Conservation (phyloP, 2,329 filamentous ascomycete species). For the Penicillium sumatraense region DNA sequence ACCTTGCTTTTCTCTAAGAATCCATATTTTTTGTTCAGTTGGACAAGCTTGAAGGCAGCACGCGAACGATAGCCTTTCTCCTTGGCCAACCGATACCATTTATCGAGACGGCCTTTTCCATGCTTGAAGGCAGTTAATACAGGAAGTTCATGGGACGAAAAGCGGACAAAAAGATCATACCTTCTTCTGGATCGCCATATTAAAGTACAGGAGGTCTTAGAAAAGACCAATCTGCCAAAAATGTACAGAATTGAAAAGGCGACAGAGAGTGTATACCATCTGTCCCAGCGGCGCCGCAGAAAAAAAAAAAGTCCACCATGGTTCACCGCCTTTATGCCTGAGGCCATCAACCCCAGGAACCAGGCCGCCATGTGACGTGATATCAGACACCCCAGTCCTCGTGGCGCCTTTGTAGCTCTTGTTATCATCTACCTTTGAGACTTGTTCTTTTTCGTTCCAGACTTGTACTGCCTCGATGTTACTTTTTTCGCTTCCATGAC, state of each 20-base stretch:
- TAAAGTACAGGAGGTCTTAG: constrained; percentile 28
- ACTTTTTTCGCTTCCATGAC: constrained; percentile 39
- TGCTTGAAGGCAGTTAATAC: constrained; percentile 58
- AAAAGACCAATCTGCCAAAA: constrained; percentile 27
- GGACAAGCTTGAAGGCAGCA: constrained; percentile 96
- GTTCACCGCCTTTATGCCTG: constrained; percentile 30
- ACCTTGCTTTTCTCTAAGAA: constrained; percentile 98
- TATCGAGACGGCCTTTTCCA: constrained; percentile 96
- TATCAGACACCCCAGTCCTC: constrained; percentile 28
- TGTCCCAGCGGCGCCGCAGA: constrained; percentile 16
- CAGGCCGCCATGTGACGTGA: constrained; percentile 39
- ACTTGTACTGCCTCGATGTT: constrained; percentile 33
- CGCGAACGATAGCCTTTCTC: constrained; percentile 96
- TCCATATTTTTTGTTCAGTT: constrained; percentile 98
- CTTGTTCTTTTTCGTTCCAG: background rate
- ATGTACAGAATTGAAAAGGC: constrained; percentile 18
- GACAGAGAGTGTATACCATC: constrained; percentile 21
- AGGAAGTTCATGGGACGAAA: background rate
- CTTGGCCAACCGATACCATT: constrained; percentile 98
- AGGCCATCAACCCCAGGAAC: constrained; percentile 32
- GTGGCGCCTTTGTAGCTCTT: constrained; percentile 21
- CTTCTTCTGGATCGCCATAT: constrained; percentile 98
- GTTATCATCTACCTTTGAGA: background rate
- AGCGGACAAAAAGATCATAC: constrained; percentile 37
- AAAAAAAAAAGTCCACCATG: constrained; percentile 31